Conservation (phyloP, 176 grass and related monocot genomes). For the Oryza glaberrima region DNA sequence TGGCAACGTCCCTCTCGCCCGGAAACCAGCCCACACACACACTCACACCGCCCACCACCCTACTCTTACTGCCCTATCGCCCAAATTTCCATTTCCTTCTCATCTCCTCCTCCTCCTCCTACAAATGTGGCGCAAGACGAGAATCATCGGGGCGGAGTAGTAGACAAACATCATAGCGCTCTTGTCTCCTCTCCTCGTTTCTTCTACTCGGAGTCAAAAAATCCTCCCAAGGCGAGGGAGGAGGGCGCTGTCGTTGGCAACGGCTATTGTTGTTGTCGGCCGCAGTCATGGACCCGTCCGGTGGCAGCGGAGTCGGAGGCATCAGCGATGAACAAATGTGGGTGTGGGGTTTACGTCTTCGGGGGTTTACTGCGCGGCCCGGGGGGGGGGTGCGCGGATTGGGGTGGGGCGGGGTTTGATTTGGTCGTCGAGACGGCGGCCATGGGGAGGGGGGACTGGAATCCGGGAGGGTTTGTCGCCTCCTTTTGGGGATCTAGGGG, state of each 20-base stretch:
- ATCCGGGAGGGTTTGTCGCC: no score
- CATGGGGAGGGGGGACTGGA: no score
- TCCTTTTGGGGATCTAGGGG: background rate
- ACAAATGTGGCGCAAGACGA: constrained; percentile 55
- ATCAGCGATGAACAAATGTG: constrained; percentile 36
- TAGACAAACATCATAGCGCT: background rate
- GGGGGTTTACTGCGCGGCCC: background rate
- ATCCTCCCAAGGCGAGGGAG: no score
- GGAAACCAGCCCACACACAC: no score
- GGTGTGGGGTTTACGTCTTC: background rate
- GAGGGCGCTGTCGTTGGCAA: background rate
- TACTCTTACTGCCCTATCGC: no score
- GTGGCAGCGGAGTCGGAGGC: background rate
- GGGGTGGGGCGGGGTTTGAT: background rate
- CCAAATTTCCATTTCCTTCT: background rate
- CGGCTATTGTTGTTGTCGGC: constrained; percentile 21
- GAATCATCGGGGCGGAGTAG: background rate
- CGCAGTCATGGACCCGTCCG: constrained; percentile 46
- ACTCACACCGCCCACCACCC: no score
- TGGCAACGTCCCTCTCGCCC: no score
- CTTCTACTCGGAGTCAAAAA: constrained; percentile 33
- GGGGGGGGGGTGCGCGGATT: background rate
- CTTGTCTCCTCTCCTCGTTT: background rate
- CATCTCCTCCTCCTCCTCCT: background rate
- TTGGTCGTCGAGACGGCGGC: background rate